Evolutionary conservation across 2,329 filamentous ascomycete genomes (phyloP).

Genomic region (Xylaria sp.): DNA sequence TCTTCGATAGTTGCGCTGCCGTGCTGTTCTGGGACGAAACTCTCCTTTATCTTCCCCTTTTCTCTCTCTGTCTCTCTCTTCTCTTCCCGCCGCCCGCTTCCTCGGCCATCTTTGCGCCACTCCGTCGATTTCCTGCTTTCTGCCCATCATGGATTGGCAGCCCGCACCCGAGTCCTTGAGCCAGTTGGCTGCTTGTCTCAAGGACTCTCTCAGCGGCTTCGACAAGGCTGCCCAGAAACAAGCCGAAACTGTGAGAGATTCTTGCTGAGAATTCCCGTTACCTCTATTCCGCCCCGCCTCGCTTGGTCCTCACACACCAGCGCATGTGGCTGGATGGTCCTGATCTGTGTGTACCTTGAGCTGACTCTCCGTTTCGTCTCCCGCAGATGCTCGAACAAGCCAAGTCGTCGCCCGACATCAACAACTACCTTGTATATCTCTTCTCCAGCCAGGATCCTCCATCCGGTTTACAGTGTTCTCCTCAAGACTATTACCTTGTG

Average conservation of each 20-base stretch:
- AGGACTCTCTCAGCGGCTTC: constrained; percentile 89
- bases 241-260: constrained; percentile 78
- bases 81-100: neutral
- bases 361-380: constrained; percentile 39
- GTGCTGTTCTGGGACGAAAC: neutral
- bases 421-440: constrained; percentile 95
- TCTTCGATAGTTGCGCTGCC: constrained; percentile 8
- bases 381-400: constrained; percentile 90
- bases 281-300: constrained; percentile 30
- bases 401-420: constrained; percentile 88
- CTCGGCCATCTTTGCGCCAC: constrained; percentile 12
- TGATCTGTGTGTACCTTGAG: constrained; percentile 11
- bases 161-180: constrained; percentile 86
- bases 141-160: constrained; percentile 85
- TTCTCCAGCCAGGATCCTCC: constrained; percentile 78
- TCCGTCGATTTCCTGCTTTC: constrained; percentile 28
- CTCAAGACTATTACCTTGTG: constrained; percentile 76
- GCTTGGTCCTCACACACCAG: constrained; percentile 32
- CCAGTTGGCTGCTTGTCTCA: constrained; percentile 89
- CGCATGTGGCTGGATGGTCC: constrained; percentile 30
- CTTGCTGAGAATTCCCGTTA: constrained; percentile 24
- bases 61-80: neutral
- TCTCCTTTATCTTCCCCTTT: neutral
- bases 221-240: constrained; percentile 85
- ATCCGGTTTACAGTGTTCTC: constrained; percentile 67